phyloP scores from a whole-genome alignment of 768 basidiomycete species.

The Epithele typhae region DNA sequence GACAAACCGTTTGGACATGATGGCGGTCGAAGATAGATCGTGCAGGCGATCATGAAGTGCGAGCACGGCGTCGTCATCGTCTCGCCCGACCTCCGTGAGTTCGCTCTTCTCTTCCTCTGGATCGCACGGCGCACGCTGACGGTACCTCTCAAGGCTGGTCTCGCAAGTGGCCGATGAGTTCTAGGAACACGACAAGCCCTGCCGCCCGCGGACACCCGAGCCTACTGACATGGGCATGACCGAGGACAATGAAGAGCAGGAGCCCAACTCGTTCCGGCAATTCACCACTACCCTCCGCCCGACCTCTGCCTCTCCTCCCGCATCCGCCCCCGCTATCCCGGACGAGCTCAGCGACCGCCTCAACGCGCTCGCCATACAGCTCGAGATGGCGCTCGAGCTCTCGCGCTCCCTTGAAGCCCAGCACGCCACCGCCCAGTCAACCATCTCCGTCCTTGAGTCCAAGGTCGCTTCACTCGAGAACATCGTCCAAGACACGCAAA shows the following conservation, averaged over 20 bases:
- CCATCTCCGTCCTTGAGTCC: constrained; percentile 61
- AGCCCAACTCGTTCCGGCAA: constrained; percentile 10
- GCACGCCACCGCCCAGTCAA: constrained; percentile 69
- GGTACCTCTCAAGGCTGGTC: constrained; percentile 25
- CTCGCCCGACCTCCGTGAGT: constrained; percentile 97
- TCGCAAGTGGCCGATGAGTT: constrained; percentile 60
- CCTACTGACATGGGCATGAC: constrained; percentile 57
- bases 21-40: constrained; percentile 95
- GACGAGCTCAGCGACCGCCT: constrained; percentile 64
- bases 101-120: constrained; percentile 1
- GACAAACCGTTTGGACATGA: constrained; percentile 98
- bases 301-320: constrained; percentile 19
- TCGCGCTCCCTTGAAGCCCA: constrained; percentile 73
- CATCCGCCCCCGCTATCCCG: constrained; percentile 29
- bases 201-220: constrained; percentile 78
- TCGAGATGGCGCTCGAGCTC: constrained; percentile 71
- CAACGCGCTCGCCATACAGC: constrained; percentile 57
- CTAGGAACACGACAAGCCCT: constrained; percentile 45
- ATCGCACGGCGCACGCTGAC: too few relatives aligned
- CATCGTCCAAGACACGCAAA: constrained; percentile 48
- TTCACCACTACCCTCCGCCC: constrained; percentile 11
- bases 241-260: constrained; percentile 42
- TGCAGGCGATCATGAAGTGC: constrained; percentile 92
- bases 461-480: constrained; percentile 70
- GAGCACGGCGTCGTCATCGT: constrained; percentile 99